Evolutionary conservation across 1,284 basidiomycete genomes (phyloP).

Genomic region (Trametes sp.): DNA sequence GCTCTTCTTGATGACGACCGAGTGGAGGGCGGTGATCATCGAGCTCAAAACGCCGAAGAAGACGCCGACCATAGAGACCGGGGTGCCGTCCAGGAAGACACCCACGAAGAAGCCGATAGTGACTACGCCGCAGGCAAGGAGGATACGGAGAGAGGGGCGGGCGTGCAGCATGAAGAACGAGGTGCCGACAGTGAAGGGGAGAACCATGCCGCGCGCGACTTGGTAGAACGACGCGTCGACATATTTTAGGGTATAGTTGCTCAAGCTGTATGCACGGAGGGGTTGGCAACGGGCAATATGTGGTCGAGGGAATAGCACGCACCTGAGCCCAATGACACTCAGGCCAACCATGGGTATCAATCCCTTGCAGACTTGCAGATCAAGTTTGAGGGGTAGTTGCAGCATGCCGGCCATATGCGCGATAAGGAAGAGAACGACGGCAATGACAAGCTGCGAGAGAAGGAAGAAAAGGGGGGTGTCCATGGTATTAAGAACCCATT

Average conservation of each 20-base stretch:
- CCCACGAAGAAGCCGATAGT: conserved; percentile 88
- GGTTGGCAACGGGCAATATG: not conserved
- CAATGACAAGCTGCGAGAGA: conserved; percentile 81
- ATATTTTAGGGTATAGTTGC: conserved; percentile 90
- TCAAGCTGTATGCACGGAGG: conserved; percentile 60
- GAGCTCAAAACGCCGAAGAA: conserved; percentile 81
- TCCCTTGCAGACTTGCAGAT: conserved; percentile 69
- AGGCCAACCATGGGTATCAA: conserved; percentile 76
- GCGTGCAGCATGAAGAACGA: conserved; percentile 77
- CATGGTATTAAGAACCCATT: conserved; percentile 80
- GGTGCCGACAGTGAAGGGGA: conserved; percentile 86
- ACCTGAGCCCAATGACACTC: conserved; percentile 85
- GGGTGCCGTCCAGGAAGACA: conserved; percentile 77
- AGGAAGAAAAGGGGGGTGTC: conserved; percentile 85
- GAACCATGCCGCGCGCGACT: conserved; percentile 85
- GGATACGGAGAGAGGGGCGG: conserved; percentile 75
- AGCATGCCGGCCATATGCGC: conserved; percentile 69
- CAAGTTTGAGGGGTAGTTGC: conserved; percentile 66
- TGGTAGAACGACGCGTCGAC: conserved; percentile 94
- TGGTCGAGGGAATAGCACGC: conserved; percentile 30
- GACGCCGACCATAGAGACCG: conserved; percentile 69
- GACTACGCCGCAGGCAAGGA: conserved; percentile 76
- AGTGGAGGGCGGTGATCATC: conserved; percentile 81
- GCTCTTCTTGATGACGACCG: conserved; percentile 86
- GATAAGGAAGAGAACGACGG: conserved; percentile 74